These are phyloP conservation scores for Ogataea hybrid DNA, from an alignment of 1,139 yeast species.

Conservation along the genomic window DNA sequence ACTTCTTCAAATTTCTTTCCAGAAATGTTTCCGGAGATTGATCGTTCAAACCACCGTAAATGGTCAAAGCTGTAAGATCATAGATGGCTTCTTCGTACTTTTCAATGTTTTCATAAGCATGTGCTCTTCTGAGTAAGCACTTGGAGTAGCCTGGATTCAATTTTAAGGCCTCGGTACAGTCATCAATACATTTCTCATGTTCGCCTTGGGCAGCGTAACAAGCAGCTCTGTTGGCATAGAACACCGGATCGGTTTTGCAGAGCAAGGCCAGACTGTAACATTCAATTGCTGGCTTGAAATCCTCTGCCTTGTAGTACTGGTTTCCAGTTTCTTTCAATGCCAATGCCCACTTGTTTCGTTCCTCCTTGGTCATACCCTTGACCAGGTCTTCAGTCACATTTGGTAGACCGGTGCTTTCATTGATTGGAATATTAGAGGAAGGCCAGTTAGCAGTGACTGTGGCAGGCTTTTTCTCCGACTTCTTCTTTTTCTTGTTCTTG, in stretches of 20 bases:
- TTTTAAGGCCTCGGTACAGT: slow-evolving; percentile 80
- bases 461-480: slow-evolving; percentile 26
- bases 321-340: slow-evolving; percentile 91
- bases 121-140: slow-evolving; percentile 78
- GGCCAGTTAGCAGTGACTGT: slow-evolving; percentile 20
- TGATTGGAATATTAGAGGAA: slow-evolving; percentile 41
- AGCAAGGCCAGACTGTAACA: slow-evolving; percentile 76
- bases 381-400: slow-evolving; percentile 48
- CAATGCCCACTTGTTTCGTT: slow-evolving; percentile 68
- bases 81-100: slow-evolving; percentile 82
- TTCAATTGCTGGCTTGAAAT: slow-evolving; percentile 69
- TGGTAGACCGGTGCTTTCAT: slow-evolving; percentile 53
- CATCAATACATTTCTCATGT: slow-evolving; percentile 80
- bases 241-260: slow-evolving; percentile 79
- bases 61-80: slow-evolving; percentile 83
- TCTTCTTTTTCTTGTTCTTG: slow-evolving; percentile 41
- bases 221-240: slow-evolving; percentile 92
- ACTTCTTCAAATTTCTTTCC: slow-evolving; percentile 83
- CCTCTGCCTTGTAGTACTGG: slow-evolving; percentile 63
- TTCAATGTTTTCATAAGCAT: slow-evolving; percentile 82
- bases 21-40: slow-evolving; percentile 75
- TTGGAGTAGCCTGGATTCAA: slow-evolving; percentile 88
- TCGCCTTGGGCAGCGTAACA: slow-evolving; percentile 83
- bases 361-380: slow-evolving; percentile 44
- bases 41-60: slow-evolving; percentile 76